Base-by-base conservation (phyloP, 306 rosid genomes). In the Trichosanthes cucumerina region DNA sequence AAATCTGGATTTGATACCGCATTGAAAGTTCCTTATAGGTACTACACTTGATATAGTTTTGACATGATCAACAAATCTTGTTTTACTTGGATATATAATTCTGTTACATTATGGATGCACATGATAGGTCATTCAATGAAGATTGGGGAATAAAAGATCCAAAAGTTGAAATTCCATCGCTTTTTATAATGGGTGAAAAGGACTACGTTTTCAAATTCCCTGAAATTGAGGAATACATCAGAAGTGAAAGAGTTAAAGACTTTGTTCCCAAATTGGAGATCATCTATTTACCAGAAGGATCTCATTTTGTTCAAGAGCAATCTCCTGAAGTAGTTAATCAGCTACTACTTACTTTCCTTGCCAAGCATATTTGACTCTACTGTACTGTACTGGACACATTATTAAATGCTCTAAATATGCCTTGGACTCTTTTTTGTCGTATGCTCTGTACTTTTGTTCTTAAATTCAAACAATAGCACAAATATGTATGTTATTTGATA, bases 251-350 rank as follows among this genome's bases (percentile, higher is more conserved):
- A 64, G 87, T 85, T 18, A 93, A 84, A 69, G 80, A 90, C 63
- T 44, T 78, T 81, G 90, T 85, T 74, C 90, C 96, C 3, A 81
- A 84, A 79, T 71, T 89, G 83, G 96, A 88, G 81, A 81, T 91
- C 53, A 70, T 82, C 36, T 86, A 83, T 71, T 82, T 90, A 41
- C 91, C 90, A 1, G 92, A 90, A 81, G 98, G 98, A 81, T 88
- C 93, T 12, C 98, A 93, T 85, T 93, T 93, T 82, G 91, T 88
- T 80, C 97, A 93, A 60, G 97, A 91, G 81, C 97, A 93, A 69
- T 90, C 79, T 18, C 98, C 98, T 0, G 85, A 80, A 13, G 86
- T 83, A 82, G 89, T 91, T 63, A 93, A 90, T 83, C 82, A 89
- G 79, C 90, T 88, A 10, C 82, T 93, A 76, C 85, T 93, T 81